phyloP scores from a whole-genome alignment of 139 green algal species.

The Monoraphidium neglectum region DNA sequence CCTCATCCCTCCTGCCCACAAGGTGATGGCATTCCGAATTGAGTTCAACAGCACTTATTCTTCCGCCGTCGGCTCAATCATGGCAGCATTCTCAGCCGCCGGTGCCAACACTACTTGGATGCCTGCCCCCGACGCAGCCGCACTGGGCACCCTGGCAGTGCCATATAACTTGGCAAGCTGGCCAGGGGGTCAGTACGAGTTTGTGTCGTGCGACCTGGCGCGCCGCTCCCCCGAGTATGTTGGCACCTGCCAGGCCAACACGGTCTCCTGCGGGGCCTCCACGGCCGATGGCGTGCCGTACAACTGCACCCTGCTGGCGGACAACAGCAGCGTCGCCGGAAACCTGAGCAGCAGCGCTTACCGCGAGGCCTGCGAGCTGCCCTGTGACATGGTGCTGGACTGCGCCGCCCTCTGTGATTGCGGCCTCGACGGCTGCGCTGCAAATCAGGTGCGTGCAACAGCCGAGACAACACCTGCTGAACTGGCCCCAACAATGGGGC shows the following conservation, averaged over 20 bases:
- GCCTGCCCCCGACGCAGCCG: not conserved
- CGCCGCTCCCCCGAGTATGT: conserved; percentile 56
- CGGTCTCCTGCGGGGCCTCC: conserved; percentile 27
- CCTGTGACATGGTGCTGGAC: conserved; percentile 46
- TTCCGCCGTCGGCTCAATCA: not conserved
- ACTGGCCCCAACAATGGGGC: no score
- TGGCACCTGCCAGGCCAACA: conserved; percentile 46
- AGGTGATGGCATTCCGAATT: no score
- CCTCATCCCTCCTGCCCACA: not conserved
- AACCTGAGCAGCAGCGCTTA: conserved; percentile 26
- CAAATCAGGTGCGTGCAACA: not conserved
- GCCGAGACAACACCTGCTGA: no score
- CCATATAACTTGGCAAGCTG: conserved; percentile 58
- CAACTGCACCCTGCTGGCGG: conserved; percentile 36
- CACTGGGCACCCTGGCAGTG: not conserved
- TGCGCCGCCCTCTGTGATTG: conserved; percentile 61
- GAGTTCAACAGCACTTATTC: conserved; percentile 23
- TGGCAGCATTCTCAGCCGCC: conserved; percentile 7
- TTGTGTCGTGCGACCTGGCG: conserved; percentile 52
- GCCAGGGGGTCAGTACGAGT: conserved; percentile 54
- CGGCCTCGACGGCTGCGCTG: conserved; percentile 24
- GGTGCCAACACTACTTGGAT: conserved; percentile 1
- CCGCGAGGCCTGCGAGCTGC: conserved; percentile 41
- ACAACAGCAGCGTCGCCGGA: conserved; percentile 14
- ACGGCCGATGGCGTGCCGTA: conserved; percentile 40